Base-by-base conservation (phyloP, 2,329 filamentous ascomycete species). In the Neodidymelliopsis sp. region DNA sequence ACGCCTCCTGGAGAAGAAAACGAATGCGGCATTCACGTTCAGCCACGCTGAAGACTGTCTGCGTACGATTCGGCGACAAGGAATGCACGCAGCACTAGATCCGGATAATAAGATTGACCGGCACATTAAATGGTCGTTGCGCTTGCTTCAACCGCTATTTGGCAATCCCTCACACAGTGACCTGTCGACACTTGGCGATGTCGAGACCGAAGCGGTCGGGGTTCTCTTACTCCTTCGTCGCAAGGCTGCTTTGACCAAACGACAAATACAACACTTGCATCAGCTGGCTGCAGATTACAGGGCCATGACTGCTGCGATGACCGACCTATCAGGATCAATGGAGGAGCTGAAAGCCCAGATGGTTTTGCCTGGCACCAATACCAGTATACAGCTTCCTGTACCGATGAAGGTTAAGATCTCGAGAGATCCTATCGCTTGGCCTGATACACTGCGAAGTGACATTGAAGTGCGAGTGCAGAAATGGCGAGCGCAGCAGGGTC, bases 31-130 rank as follows among this genome's bases (percentile, higher is more conserved):
- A 0, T 66, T 59, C 25, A 67, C 67, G 1, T 70, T 59, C 39
- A 55, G 43, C 23, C 56, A 56, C 31, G 13, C 41, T 10, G 66
- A 67, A 54, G 67, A 71, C 40, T 67, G 65, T 40, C 44, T 71
- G 2, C 60, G 67, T 15, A 37, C 53, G 2, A 30, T 65, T 2
- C 63, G 68, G n/a, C 65, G 68, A n/a, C 45, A 56, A 11, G 57
- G 59, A 1, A 37, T 69, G 6, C 53, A 54, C 7, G 29, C 54
- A 4, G 29, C 48, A 0, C 60, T 69, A 1, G 39, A 66, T n/a
- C 40, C 35, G 0, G 16, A 52, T 4, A 22, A 53, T 3, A 51
- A 45, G 6, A 30, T 41, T 2, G 58, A 66, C 25, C 50, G 56
- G 4, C 52, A 48, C 19, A 53, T 61, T 8, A 57, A 44, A 13